Evolutionary conservation across 1,139 yeast genomes (phyloP), one percentile per base, ranked within the genome.

Genomic region (Geotrichum cucujoidarum): DNA sequence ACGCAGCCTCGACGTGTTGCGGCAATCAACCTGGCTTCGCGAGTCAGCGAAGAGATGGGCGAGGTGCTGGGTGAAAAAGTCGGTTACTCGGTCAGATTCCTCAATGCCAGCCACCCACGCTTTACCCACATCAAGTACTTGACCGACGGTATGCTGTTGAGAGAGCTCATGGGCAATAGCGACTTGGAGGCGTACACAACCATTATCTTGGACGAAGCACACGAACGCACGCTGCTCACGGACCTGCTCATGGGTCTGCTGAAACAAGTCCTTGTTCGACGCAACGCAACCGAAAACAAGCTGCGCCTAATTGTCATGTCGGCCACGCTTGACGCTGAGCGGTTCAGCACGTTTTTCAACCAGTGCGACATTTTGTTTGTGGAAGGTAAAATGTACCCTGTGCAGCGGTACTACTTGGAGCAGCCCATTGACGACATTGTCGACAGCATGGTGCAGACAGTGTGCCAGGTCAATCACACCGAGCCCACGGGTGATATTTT

Each of bases 1-100:
- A 92, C 98, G 0, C 98, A 92, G 68, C 98, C 98, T 2, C 81
- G 98, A 69, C 77, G 98, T 63, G 98, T 92, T 31, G 98, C 98
- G 1, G 98, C 98, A 1, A 88, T 94, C 43, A 89, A 89, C 53
- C 74, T 92, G 62, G 98, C 98, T 0, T 78, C 84, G 22, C 82
- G 98, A 68, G 98, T 92, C 1, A 80, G 96, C 20, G 90, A 87
- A 58, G 98, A 92, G 65, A 75, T 76, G 60, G 96, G 95, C 0
- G 55, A 60, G 4, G 65, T 64, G 13, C 64, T 92, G 10, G 98
- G 98, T 11, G 48, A 56, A 30, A 81, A 78, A 50, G 95, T 92
- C n/a, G 98, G 99, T 53, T 92, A 88, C 68, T 83, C 95, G 50
- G 97, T 92, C 40, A 75, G 99, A 61, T 92, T 92, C 62, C 83